phyloP scores from a whole-genome alignment of 257 asterid species.

The Nicotiana tabacum region DNA sequence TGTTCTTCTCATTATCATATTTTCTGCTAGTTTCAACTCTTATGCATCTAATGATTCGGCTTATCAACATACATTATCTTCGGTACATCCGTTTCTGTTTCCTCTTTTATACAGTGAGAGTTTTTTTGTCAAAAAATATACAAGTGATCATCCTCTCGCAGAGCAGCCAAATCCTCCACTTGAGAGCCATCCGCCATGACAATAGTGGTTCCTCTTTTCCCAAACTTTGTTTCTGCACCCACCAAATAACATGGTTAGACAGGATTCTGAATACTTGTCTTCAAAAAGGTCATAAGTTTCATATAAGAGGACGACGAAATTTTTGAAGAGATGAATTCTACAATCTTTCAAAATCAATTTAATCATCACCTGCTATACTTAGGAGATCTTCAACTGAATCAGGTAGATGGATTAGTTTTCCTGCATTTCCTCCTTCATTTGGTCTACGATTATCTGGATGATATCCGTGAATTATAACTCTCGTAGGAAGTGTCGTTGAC shows the following conservation, averaged over 20 bases:
- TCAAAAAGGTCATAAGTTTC: neutral
- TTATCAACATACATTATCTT: neutral
- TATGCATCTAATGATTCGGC: neutral
- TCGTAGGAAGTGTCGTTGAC: slow-evolving; percentile 31
- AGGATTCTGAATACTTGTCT: neutral
- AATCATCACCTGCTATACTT: slow-evolving; percentile 59
- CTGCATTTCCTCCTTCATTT: slow-evolving; percentile 45
- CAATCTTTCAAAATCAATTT: neutral
- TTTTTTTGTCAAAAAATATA: slow-evolving; percentile 44
- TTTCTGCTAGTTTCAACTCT: neutral
- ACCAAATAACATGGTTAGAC: slow-evolving; percentile 8
- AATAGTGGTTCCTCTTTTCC: slow-evolving; percentile 55
- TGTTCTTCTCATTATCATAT: neutral
- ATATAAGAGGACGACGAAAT: neutral
- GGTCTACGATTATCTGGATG: slow-evolving; percentile 50
- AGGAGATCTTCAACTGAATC: slow-evolving; percentile 63
- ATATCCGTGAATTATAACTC: slow-evolving; percentile 84
- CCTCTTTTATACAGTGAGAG: neutral
- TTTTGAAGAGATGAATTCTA: neutral
- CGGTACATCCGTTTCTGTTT: neutral
- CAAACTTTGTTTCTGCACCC: slow-evolving; percentile 65
- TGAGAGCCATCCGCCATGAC: slow-evolving; percentile 72
- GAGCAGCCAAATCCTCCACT: slow-evolving; percentile 70
- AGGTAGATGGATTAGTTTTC: slow-evolving; percentile 82
- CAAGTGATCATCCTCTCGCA: slow-evolving; percentile 83